These are phyloP conservation scores for Corrigiola litoralis DNA, from an alignment of 179 eudicot genomes.

Conservation along the genomic window DNA sequence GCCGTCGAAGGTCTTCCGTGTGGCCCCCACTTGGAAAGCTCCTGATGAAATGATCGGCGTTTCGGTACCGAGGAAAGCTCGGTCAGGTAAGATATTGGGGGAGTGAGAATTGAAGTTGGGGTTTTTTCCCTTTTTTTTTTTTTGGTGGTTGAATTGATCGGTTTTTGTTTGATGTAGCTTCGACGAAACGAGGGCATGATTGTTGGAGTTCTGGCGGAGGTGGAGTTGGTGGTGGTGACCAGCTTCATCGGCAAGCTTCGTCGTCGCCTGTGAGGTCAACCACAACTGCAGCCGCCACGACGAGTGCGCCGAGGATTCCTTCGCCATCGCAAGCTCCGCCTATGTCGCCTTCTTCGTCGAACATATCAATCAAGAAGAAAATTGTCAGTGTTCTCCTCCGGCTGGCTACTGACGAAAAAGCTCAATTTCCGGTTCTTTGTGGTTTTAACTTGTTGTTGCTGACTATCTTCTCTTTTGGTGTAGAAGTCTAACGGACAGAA, in stretches of 20 bases:
- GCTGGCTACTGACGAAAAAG: background rate
- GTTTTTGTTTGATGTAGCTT: constrained; percentile 35
- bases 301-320: constrained; percentile 26
- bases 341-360: constrained; percentile 80
- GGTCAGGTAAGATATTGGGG: constrained; percentile 50
- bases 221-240: constrained; percentile 34
- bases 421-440: background rate
- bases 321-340: constrained; percentile 43
- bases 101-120: too few species aligned
- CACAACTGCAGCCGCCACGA: constrained; percentile 22
- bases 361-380: constrained; percentile 58
- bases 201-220: constrained; percentile 50
- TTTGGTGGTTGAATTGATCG: background rate
- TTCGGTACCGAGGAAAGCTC: constrained; percentile 86
- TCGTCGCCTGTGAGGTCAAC: constrained; percentile 64
- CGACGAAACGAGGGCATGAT: constrained; percentile 83
- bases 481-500: constrained; percentile 72
- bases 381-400: constrained; percentile 42
- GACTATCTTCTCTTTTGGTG: constrained; percentile 17
- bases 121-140: background rate
- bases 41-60: constrained; percentile 89
- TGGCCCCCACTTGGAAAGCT: constrained; percentile 66
- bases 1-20: constrained; percentile 38
- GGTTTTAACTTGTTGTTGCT: constrained; percentile 6
- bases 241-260: constrained; percentile 45